A percentile compares a stretch with the other conserved stretches of the same genome.
These are phyloP conservation scores for Monosporascus sp. DNA, from an alignment of 2,329 filamentous ascomycete genomes.

Conservation along the genomic window DNA sequence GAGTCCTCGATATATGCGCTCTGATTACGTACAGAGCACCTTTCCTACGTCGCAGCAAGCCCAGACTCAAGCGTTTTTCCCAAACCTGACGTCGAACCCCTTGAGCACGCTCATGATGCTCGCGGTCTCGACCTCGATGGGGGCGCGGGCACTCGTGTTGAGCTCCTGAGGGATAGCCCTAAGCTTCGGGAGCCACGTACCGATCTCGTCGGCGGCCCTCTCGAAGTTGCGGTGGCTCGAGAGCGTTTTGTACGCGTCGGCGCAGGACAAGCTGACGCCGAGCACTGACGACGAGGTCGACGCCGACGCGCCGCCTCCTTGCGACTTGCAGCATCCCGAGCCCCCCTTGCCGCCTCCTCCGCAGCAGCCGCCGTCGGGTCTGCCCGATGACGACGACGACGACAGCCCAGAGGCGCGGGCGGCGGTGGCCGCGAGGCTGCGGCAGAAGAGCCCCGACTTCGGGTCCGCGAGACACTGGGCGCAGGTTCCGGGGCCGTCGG, in stretches of 20 bases:
- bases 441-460: slow-evolving; percentile 77
- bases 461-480: slow-evolving; percentile 73
- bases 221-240: slow-evolving; percentile 73
- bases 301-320: slow-evolving; percentile 22
- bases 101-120: slow-evolving; percentile 83
- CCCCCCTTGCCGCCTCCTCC: slow-evolving; percentile 54
- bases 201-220: slow-evolving; percentile 66
- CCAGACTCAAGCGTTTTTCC: slow-evolving; percentile 29
- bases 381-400: neutral
- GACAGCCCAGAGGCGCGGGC: slow-evolving; percentile 32
- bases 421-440: slow-evolving; percentile 66
- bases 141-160: slow-evolving; percentile 41
- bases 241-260: slow-evolving; percentile 73
- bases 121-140: slow-evolving; percentile 75
- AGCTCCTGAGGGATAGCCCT: slow-evolving; percentile 47
- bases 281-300: slow-evolving; percentile 28
- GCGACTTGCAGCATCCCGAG: slow-evolving; percentile 61
- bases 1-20: too few relatives aligned
- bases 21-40: too few relatives aligned
- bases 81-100: slow-evolving; percentile 73
- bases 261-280: slow-evolving; percentile 62
- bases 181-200: slow-evolving; percentile 70
- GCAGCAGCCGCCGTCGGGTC: slow-evolving; percentile 42
- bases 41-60: too few relatives aligned
- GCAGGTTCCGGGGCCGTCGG: slow-evolving; percentile 72